These are phyloP conservation scores for Neurospora sp. DNA, from an alignment of 495 filamentous ascomycete species.

Conservation along the genomic window DNA sequence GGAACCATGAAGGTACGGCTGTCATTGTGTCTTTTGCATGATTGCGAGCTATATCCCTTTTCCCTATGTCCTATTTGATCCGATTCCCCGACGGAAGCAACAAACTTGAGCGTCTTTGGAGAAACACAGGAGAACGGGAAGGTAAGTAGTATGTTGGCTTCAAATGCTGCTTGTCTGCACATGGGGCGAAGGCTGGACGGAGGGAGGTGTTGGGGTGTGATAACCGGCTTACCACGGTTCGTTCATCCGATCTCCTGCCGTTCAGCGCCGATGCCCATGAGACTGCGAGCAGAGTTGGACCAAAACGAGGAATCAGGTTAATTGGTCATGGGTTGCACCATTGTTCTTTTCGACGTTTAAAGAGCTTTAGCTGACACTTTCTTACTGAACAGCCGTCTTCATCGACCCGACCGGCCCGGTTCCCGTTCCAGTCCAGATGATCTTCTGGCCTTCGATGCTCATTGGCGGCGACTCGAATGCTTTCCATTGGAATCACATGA, in stretches of 20 bases:
- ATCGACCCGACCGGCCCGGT: background rate
- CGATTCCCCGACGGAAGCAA: background rate
- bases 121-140: background rate
- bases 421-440: background rate
- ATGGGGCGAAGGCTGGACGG: background rate
- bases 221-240: background rate
- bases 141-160: background rate
- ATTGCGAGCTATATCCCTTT: background rate
- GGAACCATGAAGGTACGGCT: slow-evolving; percentile 5
- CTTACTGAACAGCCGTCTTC: background rate
- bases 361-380: background rate
- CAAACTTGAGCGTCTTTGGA: background rate
- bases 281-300: background rate
- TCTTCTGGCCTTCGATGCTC: background rate
- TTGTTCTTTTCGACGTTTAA: background rate
- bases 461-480: background rate
- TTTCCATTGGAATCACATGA: background rate
- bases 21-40: background rate
- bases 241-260: background rate
- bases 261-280: background rate
- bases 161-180: background rate
- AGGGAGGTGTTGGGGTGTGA: background rate
- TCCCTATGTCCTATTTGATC: background rate
- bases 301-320: background rate
- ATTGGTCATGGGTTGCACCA: background rate